phyloP scores from a whole-genome alignment of 805 yeast genomes.

The Lipomyces yamanashiensis region DNA sequence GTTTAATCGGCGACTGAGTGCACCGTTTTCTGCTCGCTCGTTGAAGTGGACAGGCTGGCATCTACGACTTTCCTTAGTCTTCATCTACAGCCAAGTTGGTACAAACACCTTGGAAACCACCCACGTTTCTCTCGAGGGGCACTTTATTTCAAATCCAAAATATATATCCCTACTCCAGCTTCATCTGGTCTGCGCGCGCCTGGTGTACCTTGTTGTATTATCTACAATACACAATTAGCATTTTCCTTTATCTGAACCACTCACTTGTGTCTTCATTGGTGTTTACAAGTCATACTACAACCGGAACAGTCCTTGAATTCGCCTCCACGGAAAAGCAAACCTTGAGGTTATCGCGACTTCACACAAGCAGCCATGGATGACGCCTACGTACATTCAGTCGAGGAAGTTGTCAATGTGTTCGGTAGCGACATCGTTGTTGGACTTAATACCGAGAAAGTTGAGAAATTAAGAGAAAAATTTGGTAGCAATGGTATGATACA shows the following conservation, averaged over 20 bases:
- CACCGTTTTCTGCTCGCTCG: too few species aligned
- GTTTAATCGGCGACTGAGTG: too few species aligned
- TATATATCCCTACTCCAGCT: too few species aligned
- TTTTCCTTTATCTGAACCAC: too few species aligned
- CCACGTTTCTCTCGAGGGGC: neutral
- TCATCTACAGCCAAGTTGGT: neutral
- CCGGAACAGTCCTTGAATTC: neutral
- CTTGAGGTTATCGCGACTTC: neutral
- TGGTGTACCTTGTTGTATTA: too few species aligned
- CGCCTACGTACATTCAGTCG: constrained; percentile 34
- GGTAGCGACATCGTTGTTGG: constrained; percentile 36
- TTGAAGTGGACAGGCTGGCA: constrained; percentile 17
- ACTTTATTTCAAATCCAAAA: neutral
- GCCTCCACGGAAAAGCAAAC: too few species aligned
- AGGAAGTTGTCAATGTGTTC: constrained; percentile 31
- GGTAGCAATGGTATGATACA: constrained; percentile 36
- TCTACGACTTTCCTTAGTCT: constrained; percentile 2
- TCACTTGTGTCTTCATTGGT: too few species aligned
- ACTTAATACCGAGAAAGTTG: constrained; percentile 37
- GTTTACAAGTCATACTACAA: neutral
- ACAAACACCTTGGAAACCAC: constrained; percentile 6
- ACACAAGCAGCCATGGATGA: constrained; percentile 23
- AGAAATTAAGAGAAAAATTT: constrained; percentile 26
- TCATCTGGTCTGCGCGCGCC: too few species aligned
- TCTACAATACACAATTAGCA: too few species aligned